Base-by-base conservation (phyloP, 1,284 basidiomycete genomes). In the Cutaneotrichosporon sp. region DNA sequence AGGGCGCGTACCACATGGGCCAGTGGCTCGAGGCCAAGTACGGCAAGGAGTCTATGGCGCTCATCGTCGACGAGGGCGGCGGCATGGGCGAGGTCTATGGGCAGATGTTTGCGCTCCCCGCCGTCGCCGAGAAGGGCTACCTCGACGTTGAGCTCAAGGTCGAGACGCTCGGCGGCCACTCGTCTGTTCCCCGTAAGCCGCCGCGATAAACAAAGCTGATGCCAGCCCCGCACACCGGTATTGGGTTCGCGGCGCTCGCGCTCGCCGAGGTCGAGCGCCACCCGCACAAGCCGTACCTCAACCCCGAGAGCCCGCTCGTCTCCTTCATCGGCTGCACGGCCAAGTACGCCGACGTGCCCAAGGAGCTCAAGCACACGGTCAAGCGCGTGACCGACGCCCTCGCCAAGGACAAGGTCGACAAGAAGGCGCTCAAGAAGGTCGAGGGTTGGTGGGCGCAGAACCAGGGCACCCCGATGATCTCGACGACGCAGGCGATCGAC, bases 121-220 rank as follows among this genome's bases (percentile, higher is more conserved):
- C 80, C 7, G 83, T 87, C 6, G 82, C 81, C 1, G 88, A 90
- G 79, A 89, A 89, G 72, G 88, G 88, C 0, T 85, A 85, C 67
- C 65, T 86, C 45, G 84, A 88, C 65, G 81, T 86, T 27, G 81
- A 81, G 25, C 74, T 88, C 45, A 78, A 82, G 18, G 83, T 88
- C 18, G 70, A 81, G 22, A 84, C 86, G 2, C 81, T 83, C 1
- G 89, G 88, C 10, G 88, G 89, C 0, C 88, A 89, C 72, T 87
- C 86, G 5, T 87, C 85, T 55, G 79, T 82, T 10, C 87, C 87
- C 18, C 86, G 55, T 56, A 64, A 76, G 36, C 69, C 33, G 20
- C 9, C 25, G n/a, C n/a, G n/a, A n/a, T n/a, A n/a, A n/a, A 2
- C 14, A 69, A 68, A 42, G 5, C 56, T 60, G 6, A 38, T 31